Conservation (phyloP, 805 yeast genomes). For the Suhomyces sp. region DNA sequence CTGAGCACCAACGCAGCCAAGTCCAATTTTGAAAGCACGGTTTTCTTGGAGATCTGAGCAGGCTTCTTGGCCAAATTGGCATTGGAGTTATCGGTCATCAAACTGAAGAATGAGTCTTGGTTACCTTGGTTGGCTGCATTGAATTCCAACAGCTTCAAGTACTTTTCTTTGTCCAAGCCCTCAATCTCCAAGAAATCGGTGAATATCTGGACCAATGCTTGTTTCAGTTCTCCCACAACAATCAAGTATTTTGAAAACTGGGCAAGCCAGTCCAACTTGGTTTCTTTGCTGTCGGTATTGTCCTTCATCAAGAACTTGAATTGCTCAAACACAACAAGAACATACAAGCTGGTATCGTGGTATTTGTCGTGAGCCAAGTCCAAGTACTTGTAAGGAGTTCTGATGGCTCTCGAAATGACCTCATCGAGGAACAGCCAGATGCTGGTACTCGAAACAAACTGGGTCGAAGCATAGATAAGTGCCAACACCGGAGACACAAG, state of each 20-base stretch:
- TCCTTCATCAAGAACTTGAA: slow-evolving; percentile 48
- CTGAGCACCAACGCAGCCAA: slow-evolving; percentile 44
- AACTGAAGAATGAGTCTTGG: slow-evolving; percentile 12
- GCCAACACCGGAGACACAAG: slow-evolving; percentile 55
- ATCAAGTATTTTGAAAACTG: slow-evolving; percentile 45
- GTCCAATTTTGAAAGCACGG: slow-evolving; percentile 48
- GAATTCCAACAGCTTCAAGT: slow-evolving; percentile 7
- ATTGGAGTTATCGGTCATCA: slow-evolving; percentile 10
- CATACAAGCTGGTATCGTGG: slow-evolving; percentile 29
- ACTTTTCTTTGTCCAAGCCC: slow-evolving; percentile 5
- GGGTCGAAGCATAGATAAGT: slow-evolving; percentile 48
- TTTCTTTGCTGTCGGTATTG: slow-evolving; percentile 12
- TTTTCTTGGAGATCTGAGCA: slow-evolving; percentile 17
- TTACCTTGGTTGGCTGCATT: not conserved
- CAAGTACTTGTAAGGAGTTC: slow-evolving; percentile 80
- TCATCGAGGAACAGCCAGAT: slow-evolving; percentile 72
- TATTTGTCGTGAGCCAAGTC: slow-evolving; percentile 46
- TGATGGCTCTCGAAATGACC: slow-evolving; percentile 63
- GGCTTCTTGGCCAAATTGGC: slow-evolving; percentile 1
- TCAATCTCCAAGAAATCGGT: slow-evolving; percentile 6
- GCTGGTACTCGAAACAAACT: not conserved
- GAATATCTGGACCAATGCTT: slow-evolving; percentile 16
- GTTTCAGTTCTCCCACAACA: slow-evolving; percentile 58
- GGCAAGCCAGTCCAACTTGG: slow-evolving; percentile 46
- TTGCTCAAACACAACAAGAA: slow-evolving; percentile 57